A percentile compares a stretch with the other conserved stretches of the same genome.
Evolutionary conservation across 2,329 filamentous ascomycete species (phyloP).

Genomic region (Fusarium brevicatenulatum): DNA sequence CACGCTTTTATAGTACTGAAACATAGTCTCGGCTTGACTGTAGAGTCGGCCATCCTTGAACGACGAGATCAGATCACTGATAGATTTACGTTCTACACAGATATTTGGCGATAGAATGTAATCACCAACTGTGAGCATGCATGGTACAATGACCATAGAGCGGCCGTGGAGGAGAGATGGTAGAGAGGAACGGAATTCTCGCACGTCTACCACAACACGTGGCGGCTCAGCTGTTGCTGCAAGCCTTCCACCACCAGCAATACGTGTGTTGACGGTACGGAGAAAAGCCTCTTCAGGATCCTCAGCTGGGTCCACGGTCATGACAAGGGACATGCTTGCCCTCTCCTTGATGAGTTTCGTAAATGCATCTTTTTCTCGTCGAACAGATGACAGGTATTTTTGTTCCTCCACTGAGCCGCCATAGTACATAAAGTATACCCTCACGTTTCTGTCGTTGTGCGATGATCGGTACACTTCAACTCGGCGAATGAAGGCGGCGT

Average conservation of each 20-base stretch:
- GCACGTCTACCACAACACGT: constrained; percentile 92
- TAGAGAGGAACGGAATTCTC: constrained; percentile 93
- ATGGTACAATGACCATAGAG: constrained; percentile 88
- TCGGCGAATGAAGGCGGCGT: constrained; percentile 90
- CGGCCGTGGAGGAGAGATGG: constrained; percentile 91
- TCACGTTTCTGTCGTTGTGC: constrained; percentile 86
- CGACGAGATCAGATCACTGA: constrained; percentile 89
- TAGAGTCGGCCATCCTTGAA: constrained; percentile 93
- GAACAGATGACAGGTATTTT: constrained; percentile 85
- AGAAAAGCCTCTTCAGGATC: constrained; percentile 93
- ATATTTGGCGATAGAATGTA: constrained; percentile 93
- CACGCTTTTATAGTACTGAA: constrained; percentile 87
- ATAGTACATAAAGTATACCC: constrained; percentile 98
- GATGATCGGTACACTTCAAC: constrained; percentile 97
- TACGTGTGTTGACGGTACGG: constrained; percentile 94
- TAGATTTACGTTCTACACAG: constrained; percentile 93
- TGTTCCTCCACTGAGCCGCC: constrained; percentile 95
- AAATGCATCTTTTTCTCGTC: constrained; percentile 97
- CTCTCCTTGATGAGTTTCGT: constrained; percentile 95
- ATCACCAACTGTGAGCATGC: constrained; percentile 95
- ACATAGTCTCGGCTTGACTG: constrained; percentile 93
- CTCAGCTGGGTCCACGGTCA: constrained; percentile 77
- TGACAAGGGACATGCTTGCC: constrained; percentile 88
- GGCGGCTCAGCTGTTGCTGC: constrained; percentile 86
- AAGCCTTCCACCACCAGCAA: constrained; percentile 89